These are phyloP conservation scores for Danielia reshetovae DNA, from an alignment of 805 yeast species.

Conservation along the genomic window DNA sequence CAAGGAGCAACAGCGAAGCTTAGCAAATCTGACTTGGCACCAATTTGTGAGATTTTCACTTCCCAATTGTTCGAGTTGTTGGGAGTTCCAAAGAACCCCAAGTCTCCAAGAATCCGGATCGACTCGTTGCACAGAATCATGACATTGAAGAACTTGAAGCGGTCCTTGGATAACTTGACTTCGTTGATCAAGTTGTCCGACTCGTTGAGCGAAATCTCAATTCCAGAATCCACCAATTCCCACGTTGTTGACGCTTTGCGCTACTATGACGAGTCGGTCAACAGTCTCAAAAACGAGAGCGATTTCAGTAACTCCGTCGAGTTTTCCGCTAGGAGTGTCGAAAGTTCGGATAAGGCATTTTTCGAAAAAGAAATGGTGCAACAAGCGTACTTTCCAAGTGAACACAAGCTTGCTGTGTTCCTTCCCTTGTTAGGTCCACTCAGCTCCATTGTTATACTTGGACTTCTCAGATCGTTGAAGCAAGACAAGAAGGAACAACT, in stretches of 20 bases:
- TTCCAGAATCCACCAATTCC: conserved; percentile 65
- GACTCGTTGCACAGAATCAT: conserved; percentile 64
- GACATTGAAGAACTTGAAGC: conserved; percentile 53
- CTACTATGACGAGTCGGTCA: conserved; percentile 36
- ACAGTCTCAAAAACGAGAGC: conserved; percentile 19
- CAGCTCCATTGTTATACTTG: conserved; percentile 56
- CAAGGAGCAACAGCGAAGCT: conserved; percentile 21
- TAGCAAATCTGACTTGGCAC: conserved; percentile 44
- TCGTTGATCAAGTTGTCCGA: conserved; percentile 68
- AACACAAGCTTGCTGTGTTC: conserved; percentile 92
- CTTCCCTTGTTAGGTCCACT: conserved; percentile 88
- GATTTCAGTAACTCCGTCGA: conserved; percentile 28
- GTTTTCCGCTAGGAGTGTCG: conserved; percentile 52
- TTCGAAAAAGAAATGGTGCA: conserved; percentile 94
- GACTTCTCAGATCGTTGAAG: conserved; percentile 42
- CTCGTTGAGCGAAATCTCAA: conserved; percentile 73
- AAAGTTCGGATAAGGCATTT: conserved; percentile 70
- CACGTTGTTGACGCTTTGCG: conserved; percentile 53
- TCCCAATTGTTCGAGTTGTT: conserved; percentile 70
- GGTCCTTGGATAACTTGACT: conserved; percentile 64
- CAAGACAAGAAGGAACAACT: conserved; percentile 23
- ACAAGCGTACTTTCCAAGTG: conserved; percentile 92
- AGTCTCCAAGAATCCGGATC: conserved; percentile 57
- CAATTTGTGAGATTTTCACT: conserved; percentile 64
- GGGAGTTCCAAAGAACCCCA: conserved; percentile 60